phyloP scores from a whole-genome alignment of 768 basidiomycete genomes.

The Clavaria fumosa region DNA sequence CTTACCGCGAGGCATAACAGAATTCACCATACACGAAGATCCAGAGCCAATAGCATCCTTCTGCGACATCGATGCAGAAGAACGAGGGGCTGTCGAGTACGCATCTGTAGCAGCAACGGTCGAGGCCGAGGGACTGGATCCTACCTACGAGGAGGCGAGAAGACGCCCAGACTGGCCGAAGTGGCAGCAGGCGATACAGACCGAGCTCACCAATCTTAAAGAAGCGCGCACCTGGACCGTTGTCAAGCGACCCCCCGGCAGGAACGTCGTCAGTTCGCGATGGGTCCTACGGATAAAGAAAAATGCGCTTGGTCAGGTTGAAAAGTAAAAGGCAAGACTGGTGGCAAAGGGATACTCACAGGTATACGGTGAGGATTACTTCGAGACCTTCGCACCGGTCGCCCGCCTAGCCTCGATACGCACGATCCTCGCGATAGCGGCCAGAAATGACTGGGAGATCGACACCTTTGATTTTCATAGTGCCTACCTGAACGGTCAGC shows the following conservation, averaged over 20 bases:
- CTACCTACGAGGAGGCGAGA: too few species aligned
- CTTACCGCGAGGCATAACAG: too few species aligned
- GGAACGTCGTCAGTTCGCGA: constrained; percentile 10
- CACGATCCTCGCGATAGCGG: constrained; percentile 21
- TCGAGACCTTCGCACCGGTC: constrained; percentile 18
- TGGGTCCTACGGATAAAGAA: constrained; percentile 20
- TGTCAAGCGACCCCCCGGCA: constrained; percentile 7
- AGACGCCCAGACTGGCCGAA: constrained; percentile 9
- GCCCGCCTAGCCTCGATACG: constrained; percentile 17
- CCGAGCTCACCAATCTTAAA: constrained; percentile 11
- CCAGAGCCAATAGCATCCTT: too few species aligned
- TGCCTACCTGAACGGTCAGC: constrained; percentile 18
- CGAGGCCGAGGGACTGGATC: too few species aligned
- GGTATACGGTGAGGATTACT: constrained; percentile 21
- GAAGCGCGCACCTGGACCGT: constrained; percentile 14
- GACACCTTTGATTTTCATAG: constrained; percentile 26
- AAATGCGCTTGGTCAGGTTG: constrained; percentile 11
- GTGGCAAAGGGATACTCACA: constrained; percentile 24
- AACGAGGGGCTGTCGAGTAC: too few species aligned
- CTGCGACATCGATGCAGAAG: too few species aligned
- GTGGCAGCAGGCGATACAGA: constrained; percentile 10
- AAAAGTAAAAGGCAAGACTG: constrained; percentile 17
- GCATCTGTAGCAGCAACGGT: too few species aligned
- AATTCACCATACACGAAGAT: too few species aligned
- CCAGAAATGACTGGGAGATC: constrained; percentile 19